Evolutionary conservation across 2,329 filamentous ascomycete species (phyloP).

Genomic region (Fusarium gaditjirri): DNA sequence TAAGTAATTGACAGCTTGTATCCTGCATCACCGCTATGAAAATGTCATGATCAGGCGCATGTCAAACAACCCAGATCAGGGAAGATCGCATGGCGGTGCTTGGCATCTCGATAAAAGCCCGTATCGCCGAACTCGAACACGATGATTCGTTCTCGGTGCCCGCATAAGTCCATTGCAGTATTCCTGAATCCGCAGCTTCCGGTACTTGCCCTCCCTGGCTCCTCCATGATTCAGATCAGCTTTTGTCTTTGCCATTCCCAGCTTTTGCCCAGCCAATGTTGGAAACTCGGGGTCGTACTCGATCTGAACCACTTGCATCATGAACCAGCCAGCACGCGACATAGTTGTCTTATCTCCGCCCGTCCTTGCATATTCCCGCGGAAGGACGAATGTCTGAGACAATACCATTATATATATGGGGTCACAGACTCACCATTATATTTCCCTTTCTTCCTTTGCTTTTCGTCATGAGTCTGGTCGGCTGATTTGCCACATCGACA

Average conservation of each 20-base stretch:
- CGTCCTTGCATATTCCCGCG: conserved; percentile 7
- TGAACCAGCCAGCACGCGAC: conserved; percentile 2
- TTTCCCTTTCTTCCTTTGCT: neutral
- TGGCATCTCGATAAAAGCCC: conserved; percentile 23
- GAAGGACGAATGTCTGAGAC: conserved; percentile 10
- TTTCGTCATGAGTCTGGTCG: neutral
- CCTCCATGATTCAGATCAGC: neutral
- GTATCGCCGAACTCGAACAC: conserved; percentile 27
- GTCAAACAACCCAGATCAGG: neutral
- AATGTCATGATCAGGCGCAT: conserved; percentile 15
- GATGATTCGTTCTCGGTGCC: conserved; percentile 23
- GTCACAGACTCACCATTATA: conserved; percentile 23
- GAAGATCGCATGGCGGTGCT: conserved; percentile 13
- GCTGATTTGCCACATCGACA: neutral
- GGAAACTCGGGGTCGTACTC: neutral
- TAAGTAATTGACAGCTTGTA: conserved; percentile 12
- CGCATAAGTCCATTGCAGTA: conserved; percentile 1
- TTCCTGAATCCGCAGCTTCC: conserved; percentile 32
- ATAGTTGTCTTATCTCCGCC: conserved; percentile 1
- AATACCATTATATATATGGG: conserved; percentile 14
- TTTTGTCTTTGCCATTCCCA: neutral
- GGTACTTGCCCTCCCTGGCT: conserved; percentile 16
- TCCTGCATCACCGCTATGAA: neutral
- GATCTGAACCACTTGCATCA: neutral
- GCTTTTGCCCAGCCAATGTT: neutral